A percentile compares a stretch with the other conserved stretches of the same genome.
Conservation (phyloP, 225 moss, liverwort and hornwort genomes). For the Sphagnum tenellum region DNA sequence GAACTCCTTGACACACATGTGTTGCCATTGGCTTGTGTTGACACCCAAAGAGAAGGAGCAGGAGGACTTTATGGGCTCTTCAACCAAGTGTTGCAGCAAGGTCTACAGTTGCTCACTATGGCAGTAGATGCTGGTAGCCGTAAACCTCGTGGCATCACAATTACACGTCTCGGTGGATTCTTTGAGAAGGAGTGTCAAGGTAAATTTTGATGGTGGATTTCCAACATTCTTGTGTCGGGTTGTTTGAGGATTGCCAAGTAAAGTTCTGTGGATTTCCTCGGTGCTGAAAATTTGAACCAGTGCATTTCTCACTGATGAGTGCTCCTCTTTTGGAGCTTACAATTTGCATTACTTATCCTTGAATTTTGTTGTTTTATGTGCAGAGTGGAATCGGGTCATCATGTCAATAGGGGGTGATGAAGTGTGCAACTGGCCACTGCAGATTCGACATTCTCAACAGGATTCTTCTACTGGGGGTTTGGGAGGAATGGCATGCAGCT, state of each 20-base stretch:
- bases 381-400: slow-evolving; percentile 93
- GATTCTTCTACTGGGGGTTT: slow-evolving; percentile 19
- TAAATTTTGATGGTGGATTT: slow-evolving; percentile 6
- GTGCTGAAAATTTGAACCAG: no score
- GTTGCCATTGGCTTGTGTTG: slow-evolving; percentile 47
- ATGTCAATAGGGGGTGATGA: slow-evolving; percentile 68
- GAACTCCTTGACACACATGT: slow-evolving; percentile 85
- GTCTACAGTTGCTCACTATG: slow-evolving; percentile 74
- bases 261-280: no score
- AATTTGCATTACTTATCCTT: neutral
- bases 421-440: slow-evolving; percentile 77
- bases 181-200: slow-evolving; percentile 88
- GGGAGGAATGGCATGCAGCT: slow-evolving; percentile 43
- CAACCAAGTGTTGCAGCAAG: slow-evolving; percentile 79
- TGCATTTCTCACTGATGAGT: no score
- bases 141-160: slow-evolving; percentile 60
- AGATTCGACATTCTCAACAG: slow-evolving; percentile 51
- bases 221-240: no score
- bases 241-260: no score
- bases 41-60: slow-evolving; percentile 50
- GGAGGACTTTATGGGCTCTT: slow-evolving; percentile 45
- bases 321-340: no score
- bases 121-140: slow-evolving; percentile 80
- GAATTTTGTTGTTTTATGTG: slow-evolving; percentile 2
- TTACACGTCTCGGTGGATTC: slow-evolving; percentile 83